A percentile compares a stretch with the other conserved stretches of the same genome.
phyloP scores from a whole-genome alignment of 2,329 filamentous ascomycete species.

The Fusarium penzigii region DNA sequence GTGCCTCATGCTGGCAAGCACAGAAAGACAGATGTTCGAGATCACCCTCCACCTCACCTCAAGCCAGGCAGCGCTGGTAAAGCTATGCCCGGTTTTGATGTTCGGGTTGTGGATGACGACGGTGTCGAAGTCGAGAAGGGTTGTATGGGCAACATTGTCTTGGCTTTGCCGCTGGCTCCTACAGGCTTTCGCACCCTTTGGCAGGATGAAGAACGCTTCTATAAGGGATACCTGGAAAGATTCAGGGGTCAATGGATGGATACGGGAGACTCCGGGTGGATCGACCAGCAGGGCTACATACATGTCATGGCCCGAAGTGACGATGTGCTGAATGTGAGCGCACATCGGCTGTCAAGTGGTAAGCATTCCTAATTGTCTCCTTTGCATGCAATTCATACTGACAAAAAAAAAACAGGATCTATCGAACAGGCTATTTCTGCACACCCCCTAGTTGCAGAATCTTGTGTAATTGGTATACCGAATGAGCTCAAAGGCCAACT shows the following conservation, averaged over 20 bases:
- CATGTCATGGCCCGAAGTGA: constrained; percentile 69
- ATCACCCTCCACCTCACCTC: constrained; percentile 52
- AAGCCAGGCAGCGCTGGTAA: constrained; percentile 89
- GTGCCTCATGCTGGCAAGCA: constrained; percentile 59
- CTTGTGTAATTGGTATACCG: constrained; percentile 82
- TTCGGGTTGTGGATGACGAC: constrained; percentile 78
- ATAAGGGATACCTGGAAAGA: constrained; percentile 78
- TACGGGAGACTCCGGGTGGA: constrained; percentile 86
- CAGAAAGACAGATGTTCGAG: constrained; percentile 44
- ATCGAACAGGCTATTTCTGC: constrained; percentile 90
- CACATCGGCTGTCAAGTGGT: constrained; percentile 88
- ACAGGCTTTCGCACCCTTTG: constrained; percentile 86
- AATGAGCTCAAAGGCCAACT: constrained; percentile 87
- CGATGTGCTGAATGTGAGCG: constrained; percentile 95
- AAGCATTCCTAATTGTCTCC: constrained; percentile 30
- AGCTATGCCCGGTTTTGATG: constrained; percentile 88
- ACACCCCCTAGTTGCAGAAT: constrained; percentile 78
- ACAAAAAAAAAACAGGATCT: constrained; percentile 53
- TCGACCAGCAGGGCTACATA: constrained; percentile 72
- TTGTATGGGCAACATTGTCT: constrained; percentile 88
- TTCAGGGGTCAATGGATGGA: constrained; percentile 85
- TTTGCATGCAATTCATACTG: constrained; percentile 1
- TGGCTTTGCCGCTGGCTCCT: constrained; percentile 79
- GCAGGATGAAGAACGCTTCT: constrained; percentile 84
- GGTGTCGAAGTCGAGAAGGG: constrained; percentile 71